These are phyloP conservation scores for Aspergillus felis DNA, from an alignment of 2,329 filamentous ascomycete genomes.

Conservation along the genomic window DNA sequence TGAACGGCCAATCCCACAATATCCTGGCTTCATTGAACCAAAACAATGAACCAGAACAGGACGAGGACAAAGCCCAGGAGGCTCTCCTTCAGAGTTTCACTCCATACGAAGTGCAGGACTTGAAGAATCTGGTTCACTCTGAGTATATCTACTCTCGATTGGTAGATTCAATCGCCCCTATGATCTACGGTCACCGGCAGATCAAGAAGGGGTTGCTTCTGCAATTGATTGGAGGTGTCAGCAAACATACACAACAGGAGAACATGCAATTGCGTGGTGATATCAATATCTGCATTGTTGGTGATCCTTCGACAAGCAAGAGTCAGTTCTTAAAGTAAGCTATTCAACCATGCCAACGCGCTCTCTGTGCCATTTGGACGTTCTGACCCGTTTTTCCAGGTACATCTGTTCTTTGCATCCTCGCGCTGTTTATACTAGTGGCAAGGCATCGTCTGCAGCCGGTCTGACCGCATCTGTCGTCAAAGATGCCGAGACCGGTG, in stretches of 20 bases:
- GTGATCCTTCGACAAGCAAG: conserved; percentile 94
- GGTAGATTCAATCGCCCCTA: conserved; percentile 90
- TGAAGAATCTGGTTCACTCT: conserved; percentile 89
- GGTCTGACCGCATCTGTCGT: conserved; percentile 96
- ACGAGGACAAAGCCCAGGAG: conserved; percentile 81
- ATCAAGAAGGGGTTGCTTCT: conserved; percentile 96
- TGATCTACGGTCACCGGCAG: conserved; percentile 94
- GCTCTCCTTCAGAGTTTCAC: conserved; percentile 84
- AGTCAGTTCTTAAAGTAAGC: conserved; percentile 86
- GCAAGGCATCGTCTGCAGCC: conserved; percentile 93
- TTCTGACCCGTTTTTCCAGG: conserved; percentile 21
- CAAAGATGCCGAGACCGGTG: conserved; percentile 96
- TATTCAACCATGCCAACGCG: too few relatives aligned
- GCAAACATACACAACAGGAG: conserved; percentile 78
- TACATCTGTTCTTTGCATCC: conserved; percentile 97
- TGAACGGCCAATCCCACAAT: conserved; percentile 73
- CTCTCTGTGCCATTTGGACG: not conserved
- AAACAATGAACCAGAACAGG: conserved; percentile 63
- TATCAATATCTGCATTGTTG: conserved; percentile 98
- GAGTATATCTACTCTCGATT: conserved; percentile 92
- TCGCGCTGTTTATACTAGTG: conserved; percentile 93
- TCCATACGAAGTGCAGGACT: conserved; percentile 80
- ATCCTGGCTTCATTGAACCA: conserved; percentile 82
- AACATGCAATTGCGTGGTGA: conserved; percentile 95
- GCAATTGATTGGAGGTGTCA: conserved; percentile 93